phyloP scores from a whole-genome alignment of 2,329 filamentous ascomycete species.

The Ophiostoma piceae region DNA sequence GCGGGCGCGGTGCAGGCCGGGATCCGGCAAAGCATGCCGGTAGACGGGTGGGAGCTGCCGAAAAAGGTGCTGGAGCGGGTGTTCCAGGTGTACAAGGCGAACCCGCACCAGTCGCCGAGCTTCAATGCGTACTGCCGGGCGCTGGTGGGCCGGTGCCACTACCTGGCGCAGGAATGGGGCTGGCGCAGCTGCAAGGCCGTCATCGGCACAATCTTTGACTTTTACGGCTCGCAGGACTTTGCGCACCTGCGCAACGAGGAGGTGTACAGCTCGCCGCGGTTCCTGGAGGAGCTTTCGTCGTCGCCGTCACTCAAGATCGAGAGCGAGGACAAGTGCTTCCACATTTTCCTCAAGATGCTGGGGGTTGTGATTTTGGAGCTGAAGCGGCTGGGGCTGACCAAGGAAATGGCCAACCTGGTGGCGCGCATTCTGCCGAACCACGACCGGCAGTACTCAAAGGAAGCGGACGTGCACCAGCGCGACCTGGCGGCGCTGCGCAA shows the following conservation, averaged over 20 bases:
- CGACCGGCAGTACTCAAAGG: conserved; percentile 58
- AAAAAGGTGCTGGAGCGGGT: conserved; percentile 53
- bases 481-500: conserved; percentile 62
- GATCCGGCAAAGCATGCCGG: conserved; percentile 35
- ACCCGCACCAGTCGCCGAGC: conserved; percentile 50
- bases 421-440: conserved; percentile 61
- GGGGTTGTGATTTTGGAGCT: conserved; percentile 53
- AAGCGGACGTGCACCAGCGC: conserved; percentile 53
- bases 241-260: conserved; percentile 61
- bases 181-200: conserved; percentile 56
- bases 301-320: conserved; percentile 47
- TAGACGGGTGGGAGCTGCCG: conserved; percentile 58
- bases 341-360: conserved; percentile 61
- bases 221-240: conserved; percentile 59
- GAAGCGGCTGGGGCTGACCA: conserved; percentile 43
- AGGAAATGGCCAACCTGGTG: conserved; percentile 57
- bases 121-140: conserved; percentile 63
- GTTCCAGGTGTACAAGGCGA: conserved; percentile 54
- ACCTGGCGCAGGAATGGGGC: conserved; percentile 60
- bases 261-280: conserved; percentile 54
- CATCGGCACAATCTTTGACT: conserved; percentile 60
- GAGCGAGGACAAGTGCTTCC: conserved; percentile 57
- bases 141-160: conserved; percentile 56
- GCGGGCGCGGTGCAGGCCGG: conserved; percentile 45
- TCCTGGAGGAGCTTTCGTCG: conserved; percentile 51